Evolutionary conservation across 192 early-diverging fungal genomes (phyloP), one percentile per base, ranked within the genome.

Genomic region (Dispira simplex): DNA sequence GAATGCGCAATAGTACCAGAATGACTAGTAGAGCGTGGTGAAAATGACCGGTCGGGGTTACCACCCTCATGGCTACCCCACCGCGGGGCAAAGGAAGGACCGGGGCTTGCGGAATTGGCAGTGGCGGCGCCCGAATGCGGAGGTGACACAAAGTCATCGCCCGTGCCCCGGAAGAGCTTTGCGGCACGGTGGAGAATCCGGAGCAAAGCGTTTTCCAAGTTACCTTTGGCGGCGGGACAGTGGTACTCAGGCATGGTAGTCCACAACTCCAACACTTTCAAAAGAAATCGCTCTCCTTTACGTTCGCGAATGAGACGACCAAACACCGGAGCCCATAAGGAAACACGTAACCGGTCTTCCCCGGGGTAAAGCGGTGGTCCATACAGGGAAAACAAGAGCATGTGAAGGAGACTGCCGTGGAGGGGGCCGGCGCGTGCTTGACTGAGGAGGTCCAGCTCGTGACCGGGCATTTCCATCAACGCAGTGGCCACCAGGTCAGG

Each of bases 261-360:
- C 58, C 58, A 60, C 14, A 28, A 32, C 32, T 60, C 58, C 11
- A 60, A 44, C 21, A 60, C 58, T 43, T 60, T 60, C 39, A 60
- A 44, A 11, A 60, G 12, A 44, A 60, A 60, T 1, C 32, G 58
- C 39, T 60, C 58, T 9, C 58, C 58, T 21, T 60, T 60, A 16
- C 58, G 58, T 10, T 27, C 58, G 1, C 14, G 12, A 14, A 60
- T 28, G 14, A 60, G 39, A 18, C 39, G 32, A 20, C 32, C 58
- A 16, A 60, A 43, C 10, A 60, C 58, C 10, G 32, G 58, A 1
- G 14, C 9, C 58, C 58, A 60, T 43, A 60, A 27, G 3, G 25
- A 11, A 18, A 60, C 39, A 2, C 58, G 58, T 12, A 27, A 16
- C 13, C 14, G 18, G 12, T 60, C 58, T 21, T 60, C 58, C 9